Evolutionary conservation across 164 flowering plant genomes (phyloP), one percentile per base, ranked within the genome.

Genomic region (Nymphaea thermarum): DNA sequence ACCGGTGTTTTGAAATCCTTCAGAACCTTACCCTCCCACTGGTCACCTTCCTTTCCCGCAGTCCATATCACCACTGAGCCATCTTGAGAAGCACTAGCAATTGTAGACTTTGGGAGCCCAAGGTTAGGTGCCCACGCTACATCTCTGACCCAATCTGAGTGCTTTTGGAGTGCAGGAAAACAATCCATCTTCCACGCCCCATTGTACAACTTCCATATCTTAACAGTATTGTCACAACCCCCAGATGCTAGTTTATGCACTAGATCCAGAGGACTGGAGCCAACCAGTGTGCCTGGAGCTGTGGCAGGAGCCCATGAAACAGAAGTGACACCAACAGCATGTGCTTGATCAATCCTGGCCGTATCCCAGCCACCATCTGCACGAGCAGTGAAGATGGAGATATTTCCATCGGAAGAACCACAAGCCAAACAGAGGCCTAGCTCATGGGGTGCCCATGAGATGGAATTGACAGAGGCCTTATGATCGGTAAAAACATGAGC

Each of bases 101-200:
- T 81, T 0, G 84, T 83, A 0, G 84, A 79, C 65, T 83, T 83
- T 3, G 86, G 84, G 65, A 83, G 86, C 14, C 86, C 86, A 69
- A 83, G 71, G 71, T 83, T 83, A 11, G 86, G 84, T 11, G 84
- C 86, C 86, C 86, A 83, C 44, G 86, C 76, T 18, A 83, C 86
- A 64, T 83, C 86, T 72, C 86, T 74, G 63, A 82, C 86, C 86
- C 84, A 82, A 70, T 82, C 86, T 25, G 71, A 63, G 44, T 82
- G 86, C 81, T 70, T 82, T 5, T 74, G 80, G 57, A 82, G 82
- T 16, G 84, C 86, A 41, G 86, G 86, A 71, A 80, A 82, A 73
- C 86, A 82, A 68, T 82, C 86, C 84, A 81, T 79, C 75, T 76
- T 81, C 86, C 86, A 82, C 44, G 0, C 68, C 43, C 86, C 86